Percentiles rank a stretch among this genome's conserved stretches.
Conservation (phyloP, 306 rosid genomes). For the Lithocarpus polystachyus region DNA sequence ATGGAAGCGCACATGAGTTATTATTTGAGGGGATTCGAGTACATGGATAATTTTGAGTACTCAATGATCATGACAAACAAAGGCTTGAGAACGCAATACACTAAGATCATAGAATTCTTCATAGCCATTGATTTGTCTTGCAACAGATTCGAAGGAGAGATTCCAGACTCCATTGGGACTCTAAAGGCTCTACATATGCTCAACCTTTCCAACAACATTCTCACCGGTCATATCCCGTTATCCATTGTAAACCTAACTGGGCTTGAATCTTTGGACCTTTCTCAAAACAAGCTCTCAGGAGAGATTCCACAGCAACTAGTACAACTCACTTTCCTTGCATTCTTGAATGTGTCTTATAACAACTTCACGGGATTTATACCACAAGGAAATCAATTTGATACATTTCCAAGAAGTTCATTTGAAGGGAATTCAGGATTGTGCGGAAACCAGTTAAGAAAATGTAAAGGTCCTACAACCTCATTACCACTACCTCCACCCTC, state of each 20-base stretch:
- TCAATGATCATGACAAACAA: not conserved
- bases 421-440: not conserved
- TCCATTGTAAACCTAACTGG: not conserved
- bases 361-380: not conserved
- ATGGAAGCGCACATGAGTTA: not conserved
- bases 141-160: not conserved
- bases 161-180: not conserved
- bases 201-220: not conserved
- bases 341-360: no score
- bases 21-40: no score
- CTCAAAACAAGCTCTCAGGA: no score
- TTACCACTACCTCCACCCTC: no score
- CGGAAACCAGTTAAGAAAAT: not conserved
- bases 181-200: not conserved
- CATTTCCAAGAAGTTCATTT: not conserved
- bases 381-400: not conserved
- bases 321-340: no score
- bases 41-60: not conserved
- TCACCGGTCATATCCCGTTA: not conserved
- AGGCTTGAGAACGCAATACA: not conserved
- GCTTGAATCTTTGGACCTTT: no score
- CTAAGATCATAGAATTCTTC: not conserved
- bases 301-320: no score
- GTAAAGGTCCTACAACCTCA: no score
- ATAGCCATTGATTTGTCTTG: not conserved